Evolutionary conservation across 148 eudicot species (phyloP).

Genomic region (Amaranthus palmeri): DNA sequence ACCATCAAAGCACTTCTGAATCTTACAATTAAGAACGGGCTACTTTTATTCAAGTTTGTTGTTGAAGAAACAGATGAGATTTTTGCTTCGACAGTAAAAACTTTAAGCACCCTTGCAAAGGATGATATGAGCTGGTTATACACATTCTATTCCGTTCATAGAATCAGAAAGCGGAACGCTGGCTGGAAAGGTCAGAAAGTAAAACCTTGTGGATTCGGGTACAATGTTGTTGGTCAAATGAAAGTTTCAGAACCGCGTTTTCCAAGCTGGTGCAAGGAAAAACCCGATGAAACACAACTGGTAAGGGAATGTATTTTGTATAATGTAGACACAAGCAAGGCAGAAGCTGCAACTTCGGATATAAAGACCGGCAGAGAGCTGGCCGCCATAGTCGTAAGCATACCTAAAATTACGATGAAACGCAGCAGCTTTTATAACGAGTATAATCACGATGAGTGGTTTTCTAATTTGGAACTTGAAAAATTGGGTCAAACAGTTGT

Average conservation of each 20-base stretch:
- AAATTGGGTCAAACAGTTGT: constrained; percentile 32
- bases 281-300: constrained; percentile 16
- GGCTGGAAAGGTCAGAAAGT: constrained; percentile 66
- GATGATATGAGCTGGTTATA: constrained; percentile 53
- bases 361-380: constrained; percentile 44
- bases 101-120: constrained; percentile 35
- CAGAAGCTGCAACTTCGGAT: constrained; percentile 30
- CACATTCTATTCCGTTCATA: constrained; percentile 66
- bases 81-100: constrained; percentile 63
- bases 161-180: constrained; percentile 50
- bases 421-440: constrained; percentile 1
- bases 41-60: constrained; percentile 68
- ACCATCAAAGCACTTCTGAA: constrained; percentile 60
- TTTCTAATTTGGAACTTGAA: constrained; percentile 17
- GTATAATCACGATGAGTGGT: constrained; percentile 8
- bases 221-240: constrained; percentile 71
- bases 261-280: constrained; percentile 23
- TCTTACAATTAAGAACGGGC: constrained; percentile 54
- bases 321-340: constrained; percentile 36
- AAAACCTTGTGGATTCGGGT: constrained; percentile 45
- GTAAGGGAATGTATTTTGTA: constrained; percentile 55
- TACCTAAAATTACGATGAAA: constrained; percentile 23
- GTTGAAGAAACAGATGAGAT: constrained; percentile 61
- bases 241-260: constrained; percentile 43
- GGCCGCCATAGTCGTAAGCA: constrained; percentile 54